These are phyloP conservation scores for Fusarium haematococcum DNA, from an alignment of 2,329 filamentous ascomycete genomes.

Conservation along the genomic window DNA sequence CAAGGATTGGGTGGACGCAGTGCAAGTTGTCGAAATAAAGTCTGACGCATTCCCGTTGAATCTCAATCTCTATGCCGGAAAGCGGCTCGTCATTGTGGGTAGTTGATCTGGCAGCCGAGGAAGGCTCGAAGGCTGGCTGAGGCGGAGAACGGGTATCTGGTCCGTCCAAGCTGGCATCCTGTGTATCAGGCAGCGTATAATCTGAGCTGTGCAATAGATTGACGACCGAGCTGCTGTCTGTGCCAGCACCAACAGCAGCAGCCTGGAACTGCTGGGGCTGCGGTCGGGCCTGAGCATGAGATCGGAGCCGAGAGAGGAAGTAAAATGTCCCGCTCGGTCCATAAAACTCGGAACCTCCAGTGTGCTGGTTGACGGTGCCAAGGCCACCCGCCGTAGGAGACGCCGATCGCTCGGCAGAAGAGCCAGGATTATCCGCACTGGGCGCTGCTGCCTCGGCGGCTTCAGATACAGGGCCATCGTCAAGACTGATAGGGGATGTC, in stretches of 20 bases:
- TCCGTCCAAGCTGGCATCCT: background rate
- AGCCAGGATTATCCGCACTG: background rate
- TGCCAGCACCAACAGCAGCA: background rate
- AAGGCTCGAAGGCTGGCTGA: background rate
- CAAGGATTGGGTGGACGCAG: slow-evolving; percentile 17
- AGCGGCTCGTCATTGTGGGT: background rate
- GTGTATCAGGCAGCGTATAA: slow-evolving; percentile 1
- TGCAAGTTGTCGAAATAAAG: slow-evolving; percentile 20
- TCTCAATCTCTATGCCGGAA: background rate
- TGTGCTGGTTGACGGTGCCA: slow-evolving; percentile 20
- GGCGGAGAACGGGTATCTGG: background rate
- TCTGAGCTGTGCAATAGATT: slow-evolving; percentile 22
- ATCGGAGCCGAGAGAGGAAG: slow-evolving; percentile 12
- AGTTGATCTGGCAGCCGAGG: background rate
- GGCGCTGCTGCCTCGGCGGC: background rate
- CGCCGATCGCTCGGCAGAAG: background rate
- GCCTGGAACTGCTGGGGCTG: background rate
- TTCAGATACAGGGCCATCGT: background rate
- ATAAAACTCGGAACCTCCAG: slow-evolving; percentile 21
- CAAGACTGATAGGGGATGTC: slow-evolving; percentile 5
- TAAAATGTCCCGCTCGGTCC: slow-evolving; percentile 18
- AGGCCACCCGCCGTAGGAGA: slow-evolving; percentile 2
- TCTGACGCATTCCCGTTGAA: slow-evolving; percentile 8
- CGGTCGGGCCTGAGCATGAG: slow-evolving; percentile 1
- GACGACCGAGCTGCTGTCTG: slow-evolving; percentile 9